Base-by-base conservation (phyloP, 192 early-diverging fungal genomes). In the Entomortierella chlamydospora region DNA sequence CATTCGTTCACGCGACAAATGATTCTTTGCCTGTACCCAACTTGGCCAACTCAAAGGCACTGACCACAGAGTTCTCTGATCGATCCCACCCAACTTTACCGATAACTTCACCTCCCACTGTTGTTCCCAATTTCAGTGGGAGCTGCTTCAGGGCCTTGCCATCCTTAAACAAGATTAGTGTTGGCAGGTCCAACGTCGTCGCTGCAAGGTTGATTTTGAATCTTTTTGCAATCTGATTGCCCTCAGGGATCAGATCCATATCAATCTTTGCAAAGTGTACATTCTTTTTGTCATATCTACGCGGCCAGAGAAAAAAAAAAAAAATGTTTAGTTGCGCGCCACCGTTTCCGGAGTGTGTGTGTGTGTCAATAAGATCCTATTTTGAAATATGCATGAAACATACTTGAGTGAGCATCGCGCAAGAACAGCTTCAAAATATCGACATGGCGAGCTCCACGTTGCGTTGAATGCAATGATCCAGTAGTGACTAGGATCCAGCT, bases 391-490 rank as follows among this genome's bases (percentile, higher is more conserved):
- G 45, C 2, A 64, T 20, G 15, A 22, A 50, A 49, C 59, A 31
- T 87, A 89, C 56, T 76, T 70, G 37, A 89, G 47, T 9, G 87
- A 89, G 22, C 82, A 68, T 51, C 83, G 61, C 2, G 87, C 87
- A 18, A 87, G 63, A 22, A 83, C 73, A 41, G 72, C 74, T 49
- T 89, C 87, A 74, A 89, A 89, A 57, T 84, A 69, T 26, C 81
- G 77, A 41, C 84, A 89, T 6, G 84, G 65, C 10, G 80, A 64
- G 22, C 83, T 85, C 87, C 87, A 89, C n/a, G 81, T 83, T 12
- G 81, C 72, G 45, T 85, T 85, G 42, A 87, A 76, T 52, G 86
- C 81, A 23, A 89, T 74, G 15, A 85, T 73, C 87, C 87, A 89
- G 59, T 89, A 87, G 60, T 85, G 71, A 29, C 70, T 63, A 0